Base-by-base conservation (phyloP, 306 rosid genomes). In the Trifolium fragiferum region DNA sequence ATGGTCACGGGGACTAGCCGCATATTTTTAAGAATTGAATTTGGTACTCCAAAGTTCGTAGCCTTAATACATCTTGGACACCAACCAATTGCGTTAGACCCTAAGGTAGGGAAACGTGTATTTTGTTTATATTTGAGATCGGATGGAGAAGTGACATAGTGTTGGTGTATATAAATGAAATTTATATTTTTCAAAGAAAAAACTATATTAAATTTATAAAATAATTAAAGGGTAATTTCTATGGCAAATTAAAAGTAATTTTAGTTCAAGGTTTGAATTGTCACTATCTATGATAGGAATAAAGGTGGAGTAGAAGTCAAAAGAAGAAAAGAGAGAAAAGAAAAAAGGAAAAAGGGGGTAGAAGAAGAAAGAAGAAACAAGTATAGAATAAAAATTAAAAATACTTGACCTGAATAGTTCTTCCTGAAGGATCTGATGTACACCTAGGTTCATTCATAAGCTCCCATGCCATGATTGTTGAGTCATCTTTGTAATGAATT, bases 391-490 rank as follows among this genome's bases (percentile, higher is more conserved):
- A 19, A 30, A 30, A 30, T 30, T 35, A 9, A 21, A 27, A 60
- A 60, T 7, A 30, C 53, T 70, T 23, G 55, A 89, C 98, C 96
- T 93, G 97, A 76, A 93, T 86, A 30, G 93, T 93, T 66, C 93
- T 84, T 46, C 98, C 98, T 8, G 93, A 89, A 79, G 92, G 90
- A 85, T 93, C 98, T 67, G 98, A 91, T 64, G 90, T 78, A 86
- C 98, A 93, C 77, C 98, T 83, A 1, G 98, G 96, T 78, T 91
- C 98, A 71, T 91, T 93, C 71, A 93, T 91, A 15, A 93, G 97
- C 86, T 93, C 98, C 98, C 98, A 93, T 0, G 98, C 96, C 98
- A 93, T 91, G 79, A 93, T 91, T 75, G 98, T 88, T 12, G 97
- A 84, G 57, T 93, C 98, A 79, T 91, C 90, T 78, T 83, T 93